phyloP scores from a whole-genome alignment of 805 yeast genomes.

The Cephaloascus fragrans region DNA sequence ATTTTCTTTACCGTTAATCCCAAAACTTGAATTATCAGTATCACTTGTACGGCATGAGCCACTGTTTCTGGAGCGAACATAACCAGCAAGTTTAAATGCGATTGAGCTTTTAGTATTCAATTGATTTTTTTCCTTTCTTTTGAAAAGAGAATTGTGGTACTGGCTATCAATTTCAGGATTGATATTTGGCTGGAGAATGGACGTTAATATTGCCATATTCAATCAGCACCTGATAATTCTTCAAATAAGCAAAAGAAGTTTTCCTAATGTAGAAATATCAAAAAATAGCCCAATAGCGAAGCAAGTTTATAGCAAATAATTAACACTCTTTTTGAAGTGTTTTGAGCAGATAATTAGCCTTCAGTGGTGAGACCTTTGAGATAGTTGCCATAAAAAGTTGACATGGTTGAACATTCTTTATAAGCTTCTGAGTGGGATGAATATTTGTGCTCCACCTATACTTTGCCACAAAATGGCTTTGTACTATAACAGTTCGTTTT shows the following conservation, averaged over 20 bases:
- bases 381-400: too few species aligned
- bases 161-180: not conserved
- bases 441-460: too few species aligned
- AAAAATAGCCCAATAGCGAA: not conserved
- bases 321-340: too few species aligned
- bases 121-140: not conserved
- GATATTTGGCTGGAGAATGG: not conserved
- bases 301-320: not conserved
- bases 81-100: not conserved
- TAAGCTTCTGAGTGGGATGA: too few species aligned
- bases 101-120: not conserved
- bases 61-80: not conserved
- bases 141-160: not conserved
- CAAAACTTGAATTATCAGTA: not conserved
- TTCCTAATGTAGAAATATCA: not conserved
- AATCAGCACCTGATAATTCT: too few species aligned
- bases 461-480: too few species aligned
- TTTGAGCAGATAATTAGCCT: too few species aligned
- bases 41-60: not conserved
- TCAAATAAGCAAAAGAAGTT: too few species aligned
- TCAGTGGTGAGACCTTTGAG: too few species aligned
- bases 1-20: not conserved
- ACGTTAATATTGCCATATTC: not conserved
- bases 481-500: too few species aligned
- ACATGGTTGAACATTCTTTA: too few species aligned